These are phyloP conservation scores for Talaromyces albobiverticillius DNA, from an alignment of 2,329 filamentous ascomycete genomes.

Conservation along the genomic window DNA sequence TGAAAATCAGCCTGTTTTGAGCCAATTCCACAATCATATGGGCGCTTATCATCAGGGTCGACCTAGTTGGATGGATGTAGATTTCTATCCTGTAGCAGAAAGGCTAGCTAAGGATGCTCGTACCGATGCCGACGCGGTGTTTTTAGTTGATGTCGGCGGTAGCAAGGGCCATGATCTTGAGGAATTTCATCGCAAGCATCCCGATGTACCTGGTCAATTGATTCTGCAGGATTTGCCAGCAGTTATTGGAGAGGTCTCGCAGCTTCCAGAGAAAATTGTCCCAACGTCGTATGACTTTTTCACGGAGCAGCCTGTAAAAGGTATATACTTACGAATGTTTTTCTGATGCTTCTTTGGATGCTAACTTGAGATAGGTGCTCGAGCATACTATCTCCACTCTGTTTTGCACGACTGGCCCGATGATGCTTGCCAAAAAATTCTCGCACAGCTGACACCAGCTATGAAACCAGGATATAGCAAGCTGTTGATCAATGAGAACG, in stretches of 20 bases:
- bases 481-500: constrained; percentile 45
- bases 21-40: constrained; percentile 10
- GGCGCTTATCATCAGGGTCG: constrained; percentile 6
- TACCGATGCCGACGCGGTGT: no score
- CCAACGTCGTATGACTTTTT: no score
- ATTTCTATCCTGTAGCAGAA: no score
- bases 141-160: constrained; percentile 1
- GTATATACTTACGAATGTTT: neutral
- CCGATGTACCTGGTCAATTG: neutral
- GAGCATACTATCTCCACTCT: constrained; percentile 22
- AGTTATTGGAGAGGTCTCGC: constrained; percentile 21
- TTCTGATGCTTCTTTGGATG: neutral
- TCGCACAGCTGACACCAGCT: constrained; percentile 27
- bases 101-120: no score
- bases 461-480: constrained; percentile 30
- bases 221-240: neutral
- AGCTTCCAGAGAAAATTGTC: neutral
- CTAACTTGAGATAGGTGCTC: no score
- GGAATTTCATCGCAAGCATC: neutral
- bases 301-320: constrained; percentile 7
- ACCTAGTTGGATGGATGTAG: constrained; percentile 7
- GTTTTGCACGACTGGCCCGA: constrained; percentile 25
- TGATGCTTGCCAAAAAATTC: constrained; percentile 16
- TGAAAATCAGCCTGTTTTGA: neutral
- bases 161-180: neutral